Percentiles rank a stretch among this genome's conserved stretches.
Conservation (phyloP, 2,329 filamentous ascomycete genomes). For the Apiospora sp. region DNA sequence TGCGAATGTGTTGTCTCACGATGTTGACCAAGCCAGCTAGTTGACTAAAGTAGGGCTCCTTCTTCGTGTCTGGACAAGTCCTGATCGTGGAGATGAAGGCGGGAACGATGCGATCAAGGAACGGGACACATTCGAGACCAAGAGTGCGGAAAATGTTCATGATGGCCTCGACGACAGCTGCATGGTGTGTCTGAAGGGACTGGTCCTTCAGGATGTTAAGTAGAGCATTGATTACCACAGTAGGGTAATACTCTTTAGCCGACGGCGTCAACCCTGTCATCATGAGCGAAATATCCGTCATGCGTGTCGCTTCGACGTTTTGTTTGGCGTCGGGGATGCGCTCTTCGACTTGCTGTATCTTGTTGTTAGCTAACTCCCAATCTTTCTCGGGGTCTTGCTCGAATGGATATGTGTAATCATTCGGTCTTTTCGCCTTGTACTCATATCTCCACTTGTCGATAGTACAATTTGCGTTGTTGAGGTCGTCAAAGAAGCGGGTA, state of each 20-base stretch:
- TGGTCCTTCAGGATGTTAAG: constrained; percentile 91
- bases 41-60: constrained; percentile 98
- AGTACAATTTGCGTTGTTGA: neutral
- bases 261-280: constrained; percentile 97
- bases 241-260: constrained; percentile 98
- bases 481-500: constrained; percentile 11
- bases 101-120: constrained; percentile 91
- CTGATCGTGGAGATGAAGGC: constrained; percentile 91
- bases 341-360: constrained; percentile 79
- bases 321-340: constrained; percentile 82
- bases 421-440: constrained; percentile 11
- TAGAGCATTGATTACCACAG: constrained; percentile 94
- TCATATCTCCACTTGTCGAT: constrained; percentile 19
- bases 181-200: constrained; percentile 90
- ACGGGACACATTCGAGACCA: constrained; percentile 93
- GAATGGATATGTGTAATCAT: constrained; percentile 13
- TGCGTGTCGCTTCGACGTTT: constrained; percentile 66
- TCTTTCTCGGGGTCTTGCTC: constrained; percentile 15
- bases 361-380: constrained; percentile 23
- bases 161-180: constrained; percentile 93
- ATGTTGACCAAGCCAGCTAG: constrained; percentile 92
- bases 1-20: constrained; percentile 94
- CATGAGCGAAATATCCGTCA: constrained; percentile 96
- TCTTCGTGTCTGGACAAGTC: constrained; percentile 76
- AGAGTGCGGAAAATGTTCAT: constrained; percentile 99